Evolutionary conservation across 352 stramenopile species (phyloP).

Genomic region (Thalassiosira hispida): DNA sequence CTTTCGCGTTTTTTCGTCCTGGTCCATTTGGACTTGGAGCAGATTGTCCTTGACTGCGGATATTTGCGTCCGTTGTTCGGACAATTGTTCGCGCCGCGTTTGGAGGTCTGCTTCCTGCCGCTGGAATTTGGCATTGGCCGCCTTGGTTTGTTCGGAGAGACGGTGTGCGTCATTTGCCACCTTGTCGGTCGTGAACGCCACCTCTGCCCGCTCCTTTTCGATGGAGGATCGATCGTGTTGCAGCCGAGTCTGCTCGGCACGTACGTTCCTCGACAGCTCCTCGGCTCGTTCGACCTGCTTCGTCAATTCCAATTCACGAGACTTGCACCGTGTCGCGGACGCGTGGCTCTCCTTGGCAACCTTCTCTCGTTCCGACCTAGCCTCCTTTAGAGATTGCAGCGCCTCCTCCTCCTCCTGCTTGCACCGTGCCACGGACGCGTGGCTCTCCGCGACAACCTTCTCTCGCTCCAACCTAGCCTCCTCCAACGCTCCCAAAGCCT

Average conservation of each 20-base stretch:
- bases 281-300: constrained; percentile 26
- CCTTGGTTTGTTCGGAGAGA: constrained; percentile 9
- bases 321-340: constrained; percentile 6
- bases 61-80: constrained; percentile 15
- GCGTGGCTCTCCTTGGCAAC: no score
- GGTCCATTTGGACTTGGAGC: constrained; percentile 31
- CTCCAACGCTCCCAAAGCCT: neutral
- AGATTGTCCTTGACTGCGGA: constrained; percentile 38
- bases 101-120: constrained; percentile 19
- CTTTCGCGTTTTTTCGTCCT: constrained; percentile 15
- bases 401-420: neutral
- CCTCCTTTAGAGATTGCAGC: no score
- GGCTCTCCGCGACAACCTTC: no score
- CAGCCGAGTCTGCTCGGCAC: constrained; percentile 16
- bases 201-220: constrained; percentile 8
- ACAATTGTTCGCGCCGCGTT: constrained; percentile 3
- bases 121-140: neutral
- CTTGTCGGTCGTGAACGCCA: constrained; percentile 11
- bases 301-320: constrained; percentile 23
- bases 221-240: constrained; percentile 16
- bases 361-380: no score
- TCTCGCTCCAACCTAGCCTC: no score
- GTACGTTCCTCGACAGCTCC: constrained; percentile 18
- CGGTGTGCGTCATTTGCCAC: constrained; percentile 13
- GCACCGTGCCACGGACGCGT: no score